A percentile compares a stretch with the other conserved stretches of the same genome.
These are phyloP conservation scores for Pleurozium schreberi DNA, from an alignment of 225 moss, liverwort and hornwort genomes.

Conservation along the genomic window DNA sequence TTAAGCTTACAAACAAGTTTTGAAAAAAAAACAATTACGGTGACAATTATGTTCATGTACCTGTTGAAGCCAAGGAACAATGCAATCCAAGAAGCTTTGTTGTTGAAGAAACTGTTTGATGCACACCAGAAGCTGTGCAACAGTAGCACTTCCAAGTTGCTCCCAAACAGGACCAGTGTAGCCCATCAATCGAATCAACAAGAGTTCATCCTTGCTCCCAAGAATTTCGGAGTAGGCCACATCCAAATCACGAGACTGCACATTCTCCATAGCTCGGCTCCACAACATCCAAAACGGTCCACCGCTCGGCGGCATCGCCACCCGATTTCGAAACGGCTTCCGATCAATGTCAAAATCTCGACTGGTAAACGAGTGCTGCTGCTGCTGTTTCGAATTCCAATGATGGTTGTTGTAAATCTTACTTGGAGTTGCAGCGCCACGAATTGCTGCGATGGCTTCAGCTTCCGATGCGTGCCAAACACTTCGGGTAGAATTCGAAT, in stretches of 20 bases:
- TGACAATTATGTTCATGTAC: neutral
- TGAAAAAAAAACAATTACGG: neutral
- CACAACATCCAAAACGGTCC: constrained; percentile 91
- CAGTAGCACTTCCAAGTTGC: constrained; percentile 37
- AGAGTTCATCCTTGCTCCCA: constrained; percentile 60
- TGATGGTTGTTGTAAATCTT: neutral
- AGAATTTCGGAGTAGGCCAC: constrained; percentile 66
- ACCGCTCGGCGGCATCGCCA: neutral
- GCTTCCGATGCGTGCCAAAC: constrained; percentile 81
- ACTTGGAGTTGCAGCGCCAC: constrained; percentile 32
- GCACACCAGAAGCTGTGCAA: constrained; percentile 38
- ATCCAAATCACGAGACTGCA: constrained; percentile 47
- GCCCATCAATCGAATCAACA: constrained; percentile 70
- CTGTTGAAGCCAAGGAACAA: constrained; percentile 85
- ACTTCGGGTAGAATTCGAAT: constrained; percentile 14
- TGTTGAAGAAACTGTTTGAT: constrained; percentile 62
- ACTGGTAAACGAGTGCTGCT: neutral
- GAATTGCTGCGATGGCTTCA: constrained; percentile 76
- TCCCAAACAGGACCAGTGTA: constrained; percentile 71
- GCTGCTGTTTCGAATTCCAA: neutral
- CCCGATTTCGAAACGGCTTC: neutral
- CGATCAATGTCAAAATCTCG: neutral
- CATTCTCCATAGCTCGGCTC: constrained; percentile 77
- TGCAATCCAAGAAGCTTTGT: constrained; percentile 67
- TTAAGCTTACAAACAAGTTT: neutral